Percentiles rank a stretch among this genome's conserved stretches.
Conservation (phyloP, 768 basidiomycete species). For the Tricholoma hemisulphureum region DNA sequence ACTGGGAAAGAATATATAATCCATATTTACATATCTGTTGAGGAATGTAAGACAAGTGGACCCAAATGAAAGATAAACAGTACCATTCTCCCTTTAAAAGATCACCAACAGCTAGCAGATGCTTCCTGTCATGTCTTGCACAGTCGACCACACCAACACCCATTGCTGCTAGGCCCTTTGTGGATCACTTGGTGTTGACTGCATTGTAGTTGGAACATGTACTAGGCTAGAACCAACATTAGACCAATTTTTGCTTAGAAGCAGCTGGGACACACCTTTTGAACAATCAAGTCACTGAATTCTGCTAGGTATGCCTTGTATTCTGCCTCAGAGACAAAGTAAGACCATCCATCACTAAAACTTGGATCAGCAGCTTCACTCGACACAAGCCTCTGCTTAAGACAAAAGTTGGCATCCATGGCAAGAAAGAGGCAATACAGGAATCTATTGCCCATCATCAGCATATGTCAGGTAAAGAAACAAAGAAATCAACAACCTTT, state of each 20-base stretch:
- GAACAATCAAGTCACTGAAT: conserved; percentile 4
- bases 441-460: too few species aligned
- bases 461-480: too few species aligned
- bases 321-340: conserved; percentile 7
- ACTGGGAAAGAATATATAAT: not conserved
- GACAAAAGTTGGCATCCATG: too few species aligned
- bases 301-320: conserved; percentile 11
- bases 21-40: too few species aligned
- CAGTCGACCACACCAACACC: conserved; percentile 24
- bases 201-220: conserved; percentile 22
- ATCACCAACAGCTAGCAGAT: conserved; percentile 25
- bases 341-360: conserved; percentile 9
- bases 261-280: not conserved
- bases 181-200: conserved; percentile 12
- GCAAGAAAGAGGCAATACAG: too few species aligned
- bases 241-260: not conserved
- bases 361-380: too few species aligned
- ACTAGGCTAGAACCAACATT: conserved; percentile 13
- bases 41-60: not conserved
- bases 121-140: conserved; percentile 21
- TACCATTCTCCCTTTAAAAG: conserved; percentile 24
- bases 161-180: conserved; percentile 20
- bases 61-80: not conserved
- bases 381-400: too few species aligned
- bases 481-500: conserved; percentile 6